Base-by-base conservation (phyloP, 2,329 filamentous ascomycete genomes). In the Ambrosiella cleistominuta region DNA sequence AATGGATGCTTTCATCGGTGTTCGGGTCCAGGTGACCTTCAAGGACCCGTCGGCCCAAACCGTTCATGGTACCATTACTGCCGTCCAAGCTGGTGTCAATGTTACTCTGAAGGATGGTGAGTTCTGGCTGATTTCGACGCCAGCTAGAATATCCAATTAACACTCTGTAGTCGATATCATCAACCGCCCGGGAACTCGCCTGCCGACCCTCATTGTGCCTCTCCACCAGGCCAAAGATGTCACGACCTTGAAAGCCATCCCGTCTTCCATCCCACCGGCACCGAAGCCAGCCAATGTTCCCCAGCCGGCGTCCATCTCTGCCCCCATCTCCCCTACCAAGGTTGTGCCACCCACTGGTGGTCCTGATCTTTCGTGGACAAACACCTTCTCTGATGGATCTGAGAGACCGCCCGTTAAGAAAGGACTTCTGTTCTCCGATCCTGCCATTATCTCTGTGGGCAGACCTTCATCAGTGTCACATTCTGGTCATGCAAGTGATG, bases 401-500 rank as follows among this genome's bases (percentile, higher is more conserved):
- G 27, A 27, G 27, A 27, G 4, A 5, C 27, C 27, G 27, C 37
- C 39, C 19, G 17, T 17, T 9, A 54, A 58, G 51, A 36, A 53
- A 3, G 27, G 56, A 38, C 13, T 47, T 8, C 44, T 17, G n/a
- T 88, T 93, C 65, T 76, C 83, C n/a, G 88, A 94, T 64, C 88
- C 88, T 9, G 88, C 88, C 2, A 94, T 94, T 58, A 67, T 94
- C 51, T 89, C 86, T 66, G 78, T 87, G 54, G 74, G 62, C 11
- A 57, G 57, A n/a, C 51, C 57, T 9, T 54, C 55, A 1, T 53
- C 58, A 27, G 17, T 49, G 44, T 36, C 37, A 19, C 56, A 49
- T 27, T 57, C 55, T 35, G 56, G 59, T n/a, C 52, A 52, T n/a
- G 56, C 19, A 6, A 39, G 35, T 12, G 52, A 54, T 54, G 35